Percentiles rank a stretch among this genome's conserved stretches.
phyloP scores from a whole-genome alignment of 495 filamentous ascomycete species.

The Neurospora sp. region DNA sequence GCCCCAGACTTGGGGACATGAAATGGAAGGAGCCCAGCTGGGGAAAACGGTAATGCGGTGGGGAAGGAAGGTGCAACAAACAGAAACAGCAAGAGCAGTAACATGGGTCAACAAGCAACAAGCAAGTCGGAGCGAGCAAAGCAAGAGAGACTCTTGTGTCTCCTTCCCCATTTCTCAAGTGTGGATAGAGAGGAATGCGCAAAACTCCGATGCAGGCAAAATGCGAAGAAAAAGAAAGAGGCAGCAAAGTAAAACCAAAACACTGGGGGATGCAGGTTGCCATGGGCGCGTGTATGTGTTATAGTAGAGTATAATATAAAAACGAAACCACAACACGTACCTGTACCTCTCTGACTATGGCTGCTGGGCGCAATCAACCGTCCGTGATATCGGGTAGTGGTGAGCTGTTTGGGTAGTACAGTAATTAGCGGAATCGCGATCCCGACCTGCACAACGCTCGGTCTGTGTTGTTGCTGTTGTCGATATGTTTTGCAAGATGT shows the following conservation, averaged over 20 bases:
- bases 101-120: neutral
- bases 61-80: neutral
- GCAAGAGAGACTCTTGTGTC: neutral
- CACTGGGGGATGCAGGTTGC: neutral
- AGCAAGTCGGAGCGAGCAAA: neutral
- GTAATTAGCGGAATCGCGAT: neutral
- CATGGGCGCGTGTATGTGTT: neutral
- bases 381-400: neutral
- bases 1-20: neutral
- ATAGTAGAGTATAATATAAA: neutral
- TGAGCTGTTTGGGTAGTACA: neutral
- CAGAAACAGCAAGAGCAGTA: neutral
- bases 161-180: neutral
- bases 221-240: neutral
- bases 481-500: neutral
- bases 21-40: neutral
- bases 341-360: neutral
- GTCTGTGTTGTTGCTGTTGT: neutral
- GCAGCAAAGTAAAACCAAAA: neutral
- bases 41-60: neutral
- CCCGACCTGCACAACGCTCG: neutral
- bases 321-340: neutral
- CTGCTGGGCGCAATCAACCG: neutral
- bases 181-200: neutral
- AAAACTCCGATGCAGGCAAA: neutral